Evolutionary conservation across 495 filamentous ascomycete species (phyloP), one percentile per base, ranked within the genome.

Genomic region (Bombardia bombarda): DNA sequence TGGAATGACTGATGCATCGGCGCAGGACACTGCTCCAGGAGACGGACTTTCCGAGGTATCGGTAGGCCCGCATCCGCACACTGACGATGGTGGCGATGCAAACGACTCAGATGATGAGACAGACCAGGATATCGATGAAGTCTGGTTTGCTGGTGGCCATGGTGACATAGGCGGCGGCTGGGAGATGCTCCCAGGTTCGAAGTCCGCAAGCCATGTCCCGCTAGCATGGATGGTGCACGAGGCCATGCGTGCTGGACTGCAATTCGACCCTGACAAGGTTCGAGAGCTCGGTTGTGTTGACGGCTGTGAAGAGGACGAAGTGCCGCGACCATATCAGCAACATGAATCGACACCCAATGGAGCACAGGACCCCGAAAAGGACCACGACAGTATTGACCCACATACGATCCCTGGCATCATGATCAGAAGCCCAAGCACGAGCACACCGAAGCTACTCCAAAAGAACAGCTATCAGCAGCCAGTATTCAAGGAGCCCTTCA

Each of bases 161-260:
- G 86, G 77, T 8, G 87, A 93, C 49, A 79, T 93, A 22, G 87
- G 87, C 13, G 87, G 88, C 18, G 87, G 87, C 1, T 94, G 87
- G 87, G 78, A 79, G 41, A 61, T 83, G 4, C 47, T 65, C 0
- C 53, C 63, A 0, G 79, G 70, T 1, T 75, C 80, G 55, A 67
- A 72, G 33, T 61, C 83, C 2, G 69, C 88, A 10, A 85, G 80
- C 43, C 84, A 94, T 53, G 73, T 80, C 7, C 86, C 87, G 2
- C 67, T 92, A 3, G 75, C 84, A 3, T 93, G 86, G 79, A 93
- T 93, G 84, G 78, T 90, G 2, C 73, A 82, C 39, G 86, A 90
- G 61, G 85, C 86, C 3, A 75, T 80, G 41, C 74, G 68, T 17
- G 86, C 86, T 3, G 86, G 86, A 1, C 73, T 90, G 9, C 60